Evolutionary conservation across 176 grass and related monocot species (phyloP).

Genomic region (maize (Zea mays)): DNA sequence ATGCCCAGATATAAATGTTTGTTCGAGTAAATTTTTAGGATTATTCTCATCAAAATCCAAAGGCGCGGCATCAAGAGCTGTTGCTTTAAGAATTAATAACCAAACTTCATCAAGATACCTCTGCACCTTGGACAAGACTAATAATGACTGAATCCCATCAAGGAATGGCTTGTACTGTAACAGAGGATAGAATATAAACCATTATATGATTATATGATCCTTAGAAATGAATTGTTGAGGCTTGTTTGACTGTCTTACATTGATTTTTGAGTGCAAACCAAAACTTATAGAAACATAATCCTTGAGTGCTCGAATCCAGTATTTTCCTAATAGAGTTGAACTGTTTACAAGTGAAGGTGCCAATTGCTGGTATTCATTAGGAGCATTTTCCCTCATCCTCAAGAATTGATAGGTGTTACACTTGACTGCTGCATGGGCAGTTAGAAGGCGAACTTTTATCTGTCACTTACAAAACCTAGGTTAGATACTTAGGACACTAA

Average conservation of each 20-base stretch:
- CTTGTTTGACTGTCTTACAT: slow-evolving; percentile 53
- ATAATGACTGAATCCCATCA: slow-evolving; percentile 87
- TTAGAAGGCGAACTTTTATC: slow-evolving; percentile 87
- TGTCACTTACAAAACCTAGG: slow-evolving; percentile 41
- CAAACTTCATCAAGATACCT: slow-evolving; percentile 83
- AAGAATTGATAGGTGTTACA: slow-evolving; percentile 83
- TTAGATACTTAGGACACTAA: slow-evolving; percentile 34
- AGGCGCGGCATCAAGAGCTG: slow-evolving; percentile 69
- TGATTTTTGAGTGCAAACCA: slow-evolving; percentile 74
- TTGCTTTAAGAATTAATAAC: slow-evolving; percentile 85
- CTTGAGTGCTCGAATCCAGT: slow-evolving; percentile 80
- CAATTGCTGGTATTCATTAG: slow-evolving; percentile 83
- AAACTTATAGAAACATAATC: slow-evolving; percentile 82
- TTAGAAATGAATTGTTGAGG: slow-evolving; percentile 22
- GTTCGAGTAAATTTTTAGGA: slow-evolving; percentile 41
- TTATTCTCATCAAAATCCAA: slow-evolving; percentile 50
- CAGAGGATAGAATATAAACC: slow-evolving; percentile 29
- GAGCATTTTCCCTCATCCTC: slow-evolving; percentile 62
- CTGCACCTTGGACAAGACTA: slow-evolving; percentile 84
- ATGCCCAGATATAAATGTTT: slow-evolving; percentile 69
- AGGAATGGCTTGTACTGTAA: slow-evolving; percentile 91
- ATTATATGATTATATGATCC: slow-evolving; percentile 25
- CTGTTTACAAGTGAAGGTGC: slow-evolving; percentile 72
- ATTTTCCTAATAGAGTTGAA: slow-evolving; percentile 74
- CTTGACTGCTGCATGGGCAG: slow-evolving; percentile 97